Conservation (phyloP, 805 yeast genomes). For the Saccharomycopsis schoenii region DNA sequence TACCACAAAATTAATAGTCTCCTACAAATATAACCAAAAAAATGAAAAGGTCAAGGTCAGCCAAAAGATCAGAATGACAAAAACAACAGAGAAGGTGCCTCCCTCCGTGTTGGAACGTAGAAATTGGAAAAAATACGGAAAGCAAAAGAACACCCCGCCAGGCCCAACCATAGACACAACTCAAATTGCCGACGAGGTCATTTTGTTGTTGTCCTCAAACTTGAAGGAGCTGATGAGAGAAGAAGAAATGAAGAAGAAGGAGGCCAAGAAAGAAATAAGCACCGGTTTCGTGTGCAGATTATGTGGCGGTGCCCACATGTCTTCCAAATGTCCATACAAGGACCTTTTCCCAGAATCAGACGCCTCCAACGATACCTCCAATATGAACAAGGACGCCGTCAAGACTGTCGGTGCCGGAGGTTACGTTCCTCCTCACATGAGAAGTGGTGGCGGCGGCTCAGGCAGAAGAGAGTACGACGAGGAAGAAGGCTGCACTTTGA, state of each 20-base stretch:
- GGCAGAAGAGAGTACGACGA: slow-evolving; percentile 32
- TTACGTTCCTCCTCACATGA: slow-evolving; percentile 37
- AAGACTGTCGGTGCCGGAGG: slow-evolving; percentile 26
- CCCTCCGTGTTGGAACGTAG: slow-evolving; percentile 81
- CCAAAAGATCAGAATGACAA: slow-evolving; percentile 70
- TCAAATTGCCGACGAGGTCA: slow-evolving; percentile 76
- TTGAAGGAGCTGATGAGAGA: slow-evolving; percentile 74
- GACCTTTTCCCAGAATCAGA: slow-evolving; percentile 45
- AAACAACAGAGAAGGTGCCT: slow-evolving; percentile 72
- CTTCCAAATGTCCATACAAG: slow-evolving; percentile 92
- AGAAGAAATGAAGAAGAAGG: slow-evolving; percentile 46
- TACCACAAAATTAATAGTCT: slow-evolving; percentile 81
- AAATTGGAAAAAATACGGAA: slow-evolving; percentile 83
- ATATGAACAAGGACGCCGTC: slow-evolving; percentile 25
- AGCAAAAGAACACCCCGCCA: slow-evolving; percentile 57
- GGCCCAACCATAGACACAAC: slow-evolving; percentile 90
- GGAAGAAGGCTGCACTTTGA: slow-evolving; percentile 71
- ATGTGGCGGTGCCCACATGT: slow-evolving; percentile 92
- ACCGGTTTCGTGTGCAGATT: slow-evolving; percentile 65
- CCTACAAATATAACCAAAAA: slow-evolving; percentile 62
- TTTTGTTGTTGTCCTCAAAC: slow-evolving; percentile 59
- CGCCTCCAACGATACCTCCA: slow-evolving; percentile 21
- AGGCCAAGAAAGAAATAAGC: slow-evolving; percentile 37
- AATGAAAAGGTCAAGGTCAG: slow-evolving; percentile 84
- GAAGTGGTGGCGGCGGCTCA: slow-evolving; percentile 21